Conservation (phyloP, 2,329 filamentous ascomycete species). For the Colletotrichum sp. region DNA sequence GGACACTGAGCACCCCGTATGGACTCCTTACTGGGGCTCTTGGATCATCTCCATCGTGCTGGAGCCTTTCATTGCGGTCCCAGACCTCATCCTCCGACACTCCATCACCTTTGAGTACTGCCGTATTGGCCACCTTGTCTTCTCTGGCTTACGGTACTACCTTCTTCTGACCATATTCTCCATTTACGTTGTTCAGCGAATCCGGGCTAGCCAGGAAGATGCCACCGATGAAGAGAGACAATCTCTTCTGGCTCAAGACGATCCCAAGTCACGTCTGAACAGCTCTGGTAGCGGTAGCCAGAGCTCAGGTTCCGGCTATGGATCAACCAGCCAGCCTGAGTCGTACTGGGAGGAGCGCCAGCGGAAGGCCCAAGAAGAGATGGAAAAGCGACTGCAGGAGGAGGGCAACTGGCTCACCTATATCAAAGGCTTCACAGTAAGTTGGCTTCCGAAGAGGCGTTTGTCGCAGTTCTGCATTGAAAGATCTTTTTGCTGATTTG, state of each 20-base stretch:
- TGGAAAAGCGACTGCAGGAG: slow-evolving; percentile 72
- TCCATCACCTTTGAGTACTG: slow-evolving; percentile 26
- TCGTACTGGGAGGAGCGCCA: slow-evolving; percentile 59
- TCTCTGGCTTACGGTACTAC: slow-evolving; percentile 15
- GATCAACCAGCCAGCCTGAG: slow-evolving; percentile 52
- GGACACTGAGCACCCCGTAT: slow-evolving; percentile 55
- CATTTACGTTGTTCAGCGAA: slow-evolving; percentile 15
- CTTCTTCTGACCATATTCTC: slow-evolving; percentile 11
- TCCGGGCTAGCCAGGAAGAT: slow-evolving; percentile 22
- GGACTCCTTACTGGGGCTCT: slow-evolving; percentile 68
- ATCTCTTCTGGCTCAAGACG: slow-evolving; percentile 50
- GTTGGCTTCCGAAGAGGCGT: slow-evolving; percentile 15
- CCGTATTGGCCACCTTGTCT: slow-evolving; percentile 13
- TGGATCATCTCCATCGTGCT: slow-evolving; percentile 63
- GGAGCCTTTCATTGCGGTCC: slow-evolving; percentile 53
- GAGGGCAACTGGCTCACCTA: slow-evolving; percentile 81
- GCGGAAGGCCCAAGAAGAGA: slow-evolving; percentile 60
- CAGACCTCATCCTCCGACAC: slow-evolving; percentile 26
- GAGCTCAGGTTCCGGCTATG: slow-evolving; percentile 40
- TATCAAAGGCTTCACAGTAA: slow-evolving; percentile 71
- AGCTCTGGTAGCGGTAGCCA: slow-evolving; percentile 25
- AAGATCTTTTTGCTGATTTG: background rate
- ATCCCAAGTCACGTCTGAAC: slow-evolving; percentile 22
- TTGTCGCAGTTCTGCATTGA: background rate
- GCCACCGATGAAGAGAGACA: slow-evolving; percentile 62